Conservation (phyloP, 2,329 filamentous ascomycete species). For the Colletotrichum sp. region DNA sequence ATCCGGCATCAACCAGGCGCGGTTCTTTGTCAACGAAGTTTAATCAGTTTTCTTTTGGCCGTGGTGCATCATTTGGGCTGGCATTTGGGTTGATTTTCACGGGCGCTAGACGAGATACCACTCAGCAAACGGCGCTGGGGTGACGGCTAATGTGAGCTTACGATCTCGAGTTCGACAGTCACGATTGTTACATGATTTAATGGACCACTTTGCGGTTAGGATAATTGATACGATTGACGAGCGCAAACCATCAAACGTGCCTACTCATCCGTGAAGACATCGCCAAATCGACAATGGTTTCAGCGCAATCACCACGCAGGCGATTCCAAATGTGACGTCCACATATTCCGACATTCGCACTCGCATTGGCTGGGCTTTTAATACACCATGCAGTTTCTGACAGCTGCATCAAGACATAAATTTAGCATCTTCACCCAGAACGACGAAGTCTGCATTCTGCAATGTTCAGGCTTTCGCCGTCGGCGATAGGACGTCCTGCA, state of each 20-base stretch:
- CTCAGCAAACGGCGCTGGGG: background rate
- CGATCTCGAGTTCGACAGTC: background rate
- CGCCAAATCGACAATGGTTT: fast-evolving
- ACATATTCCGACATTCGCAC: background rate
- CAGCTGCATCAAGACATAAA: background rate
- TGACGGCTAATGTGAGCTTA: slow-evolving; percentile 4
- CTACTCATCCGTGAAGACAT: background rate
- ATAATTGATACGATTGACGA: background rate
- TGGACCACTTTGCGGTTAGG: background rate
- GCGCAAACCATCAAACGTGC: background rate
- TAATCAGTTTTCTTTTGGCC: background rate
- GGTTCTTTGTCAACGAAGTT: slow-evolving; percentile 22
- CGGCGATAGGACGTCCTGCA: background rate
- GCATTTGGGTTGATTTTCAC: background rate
- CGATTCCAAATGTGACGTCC: background rate
- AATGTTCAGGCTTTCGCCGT: no score
- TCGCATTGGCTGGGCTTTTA: background rate
- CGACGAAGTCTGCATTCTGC: background rate
- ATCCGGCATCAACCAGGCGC: slow-evolving; percentile 24
- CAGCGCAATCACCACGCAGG: background rate
- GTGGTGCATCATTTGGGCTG: background rate
- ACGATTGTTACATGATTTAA: background rate
- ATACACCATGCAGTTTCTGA: background rate
- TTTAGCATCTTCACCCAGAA: background rate
- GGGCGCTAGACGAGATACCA: background rate